These are phyloP conservation scores for Russula dissimulans DNA, from an alignment of 768 basidiomycete genomes.

Conservation along the genomic window DNA sequence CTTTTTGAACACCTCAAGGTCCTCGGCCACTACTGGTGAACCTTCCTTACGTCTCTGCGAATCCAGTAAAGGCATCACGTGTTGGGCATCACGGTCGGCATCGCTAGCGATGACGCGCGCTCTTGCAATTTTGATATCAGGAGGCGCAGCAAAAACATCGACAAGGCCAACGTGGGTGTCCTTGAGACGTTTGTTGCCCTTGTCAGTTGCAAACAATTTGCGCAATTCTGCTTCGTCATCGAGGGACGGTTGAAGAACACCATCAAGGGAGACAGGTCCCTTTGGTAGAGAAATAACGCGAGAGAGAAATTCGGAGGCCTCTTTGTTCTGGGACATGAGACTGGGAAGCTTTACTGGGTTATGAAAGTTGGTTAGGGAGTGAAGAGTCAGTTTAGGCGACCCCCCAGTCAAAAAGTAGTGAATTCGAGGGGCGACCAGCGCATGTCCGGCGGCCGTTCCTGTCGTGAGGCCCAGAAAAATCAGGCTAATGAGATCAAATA, in stretches of 20 bases:
- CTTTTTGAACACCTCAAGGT: conserved; percentile 50
- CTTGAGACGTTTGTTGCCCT: conserved; percentile 33
- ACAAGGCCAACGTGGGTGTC: conserved; percentile 50
- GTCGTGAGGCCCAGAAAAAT: too few species aligned
- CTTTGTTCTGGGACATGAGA: conserved; percentile 24
- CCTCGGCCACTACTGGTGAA: conserved; percentile 37
- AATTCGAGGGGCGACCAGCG: too few species aligned
- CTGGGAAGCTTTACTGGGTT: neutral
- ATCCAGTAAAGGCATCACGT: conserved; percentile 46
- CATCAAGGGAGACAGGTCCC: conserved; percentile 33
- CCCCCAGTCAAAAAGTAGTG: too few species aligned
- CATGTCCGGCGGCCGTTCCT: too few species aligned
- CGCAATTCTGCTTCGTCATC: conserved; percentile 49
- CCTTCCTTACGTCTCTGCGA: conserved; percentile 41
- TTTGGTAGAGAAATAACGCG: conserved; percentile 22
- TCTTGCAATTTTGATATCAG: conserved; percentile 39
- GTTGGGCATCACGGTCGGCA: conserved; percentile 36
- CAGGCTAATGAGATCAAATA: too few species aligned
- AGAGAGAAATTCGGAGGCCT: conserved; percentile 24
- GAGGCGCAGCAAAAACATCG: conserved; percentile 46
- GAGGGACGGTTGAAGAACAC: conserved; percentile 42
- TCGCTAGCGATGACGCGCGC: conserved; percentile 40
- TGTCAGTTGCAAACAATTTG: conserved; percentile 47
- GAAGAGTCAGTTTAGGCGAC: too few species aligned
- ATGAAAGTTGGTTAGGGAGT: too few species aligned